phyloP scores from a whole-genome alignment of 768 basidiomycete species.

The Xerocomus brunneocitrinus region DNA sequence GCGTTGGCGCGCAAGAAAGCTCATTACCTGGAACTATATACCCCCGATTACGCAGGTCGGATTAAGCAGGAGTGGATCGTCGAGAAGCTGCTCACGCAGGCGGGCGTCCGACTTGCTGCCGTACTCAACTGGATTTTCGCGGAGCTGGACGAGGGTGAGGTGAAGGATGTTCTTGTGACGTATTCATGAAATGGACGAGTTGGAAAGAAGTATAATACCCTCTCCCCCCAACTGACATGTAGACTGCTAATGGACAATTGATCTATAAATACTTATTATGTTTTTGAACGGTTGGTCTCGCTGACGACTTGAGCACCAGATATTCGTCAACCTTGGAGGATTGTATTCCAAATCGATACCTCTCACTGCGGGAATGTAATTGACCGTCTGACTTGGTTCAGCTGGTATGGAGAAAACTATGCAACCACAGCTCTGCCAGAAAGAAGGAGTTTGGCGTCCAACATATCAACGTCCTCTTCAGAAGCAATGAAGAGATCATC shows the following conservation, averaged over 20 bases:
- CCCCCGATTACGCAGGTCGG: conserved; percentile 68
- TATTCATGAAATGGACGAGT: neutral
- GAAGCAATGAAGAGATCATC: no score
- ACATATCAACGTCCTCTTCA: no score
- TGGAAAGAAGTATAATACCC: neutral
- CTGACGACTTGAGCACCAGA: no score
- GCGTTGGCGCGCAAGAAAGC: conserved; percentile 17
- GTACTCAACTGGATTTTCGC: conserved; percentile 71
- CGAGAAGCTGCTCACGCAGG: conserved; percentile 80
- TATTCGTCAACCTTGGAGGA: no score
- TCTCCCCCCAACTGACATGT: neutral
- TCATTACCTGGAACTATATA: conserved; percentile 68
- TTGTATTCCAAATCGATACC: no score
- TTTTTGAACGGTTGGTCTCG: neutral
- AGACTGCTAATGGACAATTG: neutral
- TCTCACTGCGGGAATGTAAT: no score
- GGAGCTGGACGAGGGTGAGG: conserved; percentile 6
- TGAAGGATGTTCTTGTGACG: conserved; percentile 1
- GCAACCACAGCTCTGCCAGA: no score
- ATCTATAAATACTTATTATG: neutral
- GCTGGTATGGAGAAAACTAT: no score
- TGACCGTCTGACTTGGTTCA: no score
- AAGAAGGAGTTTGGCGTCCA: no score
- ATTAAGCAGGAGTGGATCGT: conserved; percentile 66
- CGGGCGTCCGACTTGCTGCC: conserved; percentile 78